Evolutionary conservation across 2,329 filamentous ascomycete species (phyloP).

Genomic region (Talaromyces sp.): DNA sequence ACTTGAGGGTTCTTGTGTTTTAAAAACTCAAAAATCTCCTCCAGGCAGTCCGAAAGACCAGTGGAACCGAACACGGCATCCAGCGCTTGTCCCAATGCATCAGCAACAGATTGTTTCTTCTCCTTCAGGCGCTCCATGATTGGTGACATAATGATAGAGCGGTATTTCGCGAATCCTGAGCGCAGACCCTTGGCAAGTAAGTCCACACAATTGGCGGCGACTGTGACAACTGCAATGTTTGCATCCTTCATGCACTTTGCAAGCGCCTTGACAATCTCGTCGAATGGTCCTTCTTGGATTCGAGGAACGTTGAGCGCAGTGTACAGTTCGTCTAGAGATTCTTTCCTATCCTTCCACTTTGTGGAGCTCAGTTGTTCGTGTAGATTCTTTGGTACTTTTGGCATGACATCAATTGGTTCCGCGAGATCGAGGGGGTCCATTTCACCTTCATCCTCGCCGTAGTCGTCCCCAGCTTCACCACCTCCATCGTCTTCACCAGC

Average conservation of each 20-base stretch:
- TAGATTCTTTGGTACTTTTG: slow-evolving; percentile 77
- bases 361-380: slow-evolving; percentile 77
- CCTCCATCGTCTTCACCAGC: slow-evolving; percentile 54
- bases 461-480: slow-evolving; percentile 54
- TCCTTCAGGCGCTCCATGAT: slow-evolving; percentile 96
- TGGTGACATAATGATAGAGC: slow-evolving; percentile 72
- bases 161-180: slow-evolving; percentile 72
- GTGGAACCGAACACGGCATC: slow-evolving; percentile 66
- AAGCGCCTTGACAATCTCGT: slow-evolving; percentile 74
- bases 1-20: slow-evolving; percentile 96
- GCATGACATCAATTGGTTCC: slow-evolving; percentile 79
- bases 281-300: slow-evolving; percentile 86
- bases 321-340: slow-evolving; percentile 78
- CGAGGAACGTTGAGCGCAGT: slow-evolving; percentile 73
- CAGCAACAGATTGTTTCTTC: slow-evolving; percentile 85
- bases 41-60: slow-evolving; percentile 75
- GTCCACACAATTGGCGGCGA: slow-evolving; percentile 90
- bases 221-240: slow-evolving; percentile 88
- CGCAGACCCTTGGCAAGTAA: slow-evolving; percentile 80
- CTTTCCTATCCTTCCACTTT: slow-evolving; percentile 98
- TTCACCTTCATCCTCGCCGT: slow-evolving; percentile 58
- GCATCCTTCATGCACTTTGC: slow-evolving; percentile 99
- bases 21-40: slow-evolving; percentile 79
- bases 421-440: slow-evolving; percentile 76
- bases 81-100: slow-evolving; percentile 78